Percentiles rank a stretch among this genome's conserved stretches.
Evolutionary conservation across 345 rosid genomes (phyloP).

Genomic region (Viola odorata): DNA sequence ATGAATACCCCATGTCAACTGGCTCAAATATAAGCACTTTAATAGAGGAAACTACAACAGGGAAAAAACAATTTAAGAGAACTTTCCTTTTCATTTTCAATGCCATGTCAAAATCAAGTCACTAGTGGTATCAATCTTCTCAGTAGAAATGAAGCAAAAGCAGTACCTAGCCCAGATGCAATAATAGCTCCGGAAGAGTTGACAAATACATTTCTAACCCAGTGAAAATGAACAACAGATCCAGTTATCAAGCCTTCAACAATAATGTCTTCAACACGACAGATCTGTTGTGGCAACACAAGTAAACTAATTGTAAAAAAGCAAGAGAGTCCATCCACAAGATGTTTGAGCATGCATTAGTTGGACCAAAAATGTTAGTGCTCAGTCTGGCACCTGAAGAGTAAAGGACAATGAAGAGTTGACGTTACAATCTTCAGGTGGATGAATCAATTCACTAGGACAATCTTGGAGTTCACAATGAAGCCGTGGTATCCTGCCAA

Average conservation of each 20-base stretch:
- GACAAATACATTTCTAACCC: slow-evolving; percentile 46
- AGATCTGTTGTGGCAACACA: slow-evolving; percentile 41
- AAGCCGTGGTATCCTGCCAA: slow-evolving; percentile 61
- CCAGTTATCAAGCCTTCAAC: slow-evolving; percentile 50
- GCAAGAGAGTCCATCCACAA: slow-evolving; percentile 10
- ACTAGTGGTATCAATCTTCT: neutral
- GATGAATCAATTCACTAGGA: slow-evolving; percentile 77
- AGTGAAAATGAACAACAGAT: slow-evolving; percentile 63
- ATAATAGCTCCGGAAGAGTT: slow-evolving; percentile 42
- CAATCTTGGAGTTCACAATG: slow-evolving; percentile 72
- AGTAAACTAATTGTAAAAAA: slow-evolving; percentile 11
- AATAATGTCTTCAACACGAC: slow-evolving; percentile 59
- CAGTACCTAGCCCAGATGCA: slow-evolving; percentile 54
- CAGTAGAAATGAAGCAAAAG: neutral
- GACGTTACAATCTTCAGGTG: slow-evolving; percentile 93
- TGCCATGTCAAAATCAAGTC: neutral
- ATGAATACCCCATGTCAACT: neutral
- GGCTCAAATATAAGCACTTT: neutral
- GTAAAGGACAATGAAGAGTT: slow-evolving; percentile 87
- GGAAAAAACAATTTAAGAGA: neutral
- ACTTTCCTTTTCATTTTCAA: neutral
- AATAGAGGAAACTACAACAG: neutral
- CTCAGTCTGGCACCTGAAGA: slow-evolving; percentile 64
- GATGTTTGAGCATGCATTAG: slow-evolving; percentile 10
- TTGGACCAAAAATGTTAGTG: slow-evolving; percentile 17